Base-by-base conservation (phyloP, 208 protist species). In the Leishmania mexicana region DNA sequence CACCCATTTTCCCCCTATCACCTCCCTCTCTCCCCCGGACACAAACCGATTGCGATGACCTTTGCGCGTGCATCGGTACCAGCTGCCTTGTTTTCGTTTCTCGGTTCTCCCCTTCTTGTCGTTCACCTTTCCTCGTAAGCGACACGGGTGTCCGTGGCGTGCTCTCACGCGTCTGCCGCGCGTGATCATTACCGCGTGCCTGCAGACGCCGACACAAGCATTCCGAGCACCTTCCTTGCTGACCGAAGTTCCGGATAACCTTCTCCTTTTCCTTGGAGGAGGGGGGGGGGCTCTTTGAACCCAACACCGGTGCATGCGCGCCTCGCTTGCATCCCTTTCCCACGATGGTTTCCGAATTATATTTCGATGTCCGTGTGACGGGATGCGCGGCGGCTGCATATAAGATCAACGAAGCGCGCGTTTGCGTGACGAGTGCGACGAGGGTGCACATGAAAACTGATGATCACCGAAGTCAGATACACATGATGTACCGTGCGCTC, bases 381-480 rank as follows among this genome's bases (percentile, higher is more conserved):
- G 84, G 80, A 21, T 79, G 70, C 35, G 84, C 80, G 17, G 75
- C 31, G 21, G 76, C 76, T 0, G 79, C 79, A 31, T 80, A 65
- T 53, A 45, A 79, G 45, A 74, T 84, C 53, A 64, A 68, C 49
- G 53, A 15, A 6, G 65, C 71, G 3, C 76, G 84, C 42, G 11
- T 24, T 17, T 71, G 79, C 35, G 47, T 94, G 47, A 79, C 51
- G 53, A 79, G 80, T 28, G 80, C 79, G 24, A 64, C 71, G 35
- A 75, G 68, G 15, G 53, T 84, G 10, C 70, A 92, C 8, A 76
- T 81, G 19, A 80, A 83, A 47, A 53, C 85, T 0, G 74, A 85
- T 40, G 78, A 89, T 65, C 75, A 86, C 47, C 21, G 91, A 24
- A 74, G 78, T 24, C 79, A 89, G 74, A 68, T 83, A 19, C 71